These are phyloP conservation scores for Rhynchosporium graminicola DNA, from an alignment of 2,329 filamentous ascomycete genomes.

Conservation along the genomic window DNA sequence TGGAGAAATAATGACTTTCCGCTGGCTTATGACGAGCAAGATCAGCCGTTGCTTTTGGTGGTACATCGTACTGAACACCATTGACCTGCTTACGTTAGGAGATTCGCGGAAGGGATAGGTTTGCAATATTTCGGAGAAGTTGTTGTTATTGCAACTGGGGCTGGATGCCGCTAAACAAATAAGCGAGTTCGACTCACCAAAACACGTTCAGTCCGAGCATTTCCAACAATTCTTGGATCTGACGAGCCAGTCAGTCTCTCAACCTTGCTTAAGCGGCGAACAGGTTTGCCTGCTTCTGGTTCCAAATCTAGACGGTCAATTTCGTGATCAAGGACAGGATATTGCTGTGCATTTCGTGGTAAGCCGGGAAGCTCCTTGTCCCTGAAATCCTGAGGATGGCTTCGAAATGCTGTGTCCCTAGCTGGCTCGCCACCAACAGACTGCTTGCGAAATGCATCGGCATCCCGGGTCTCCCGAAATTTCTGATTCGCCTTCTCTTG, in stretches of 20 bases:
- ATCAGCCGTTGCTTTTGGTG: constrained; percentile 25
- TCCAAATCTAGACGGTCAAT: constrained; percentile 23
- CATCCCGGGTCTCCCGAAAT: constrained; percentile 34
- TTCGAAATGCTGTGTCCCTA: constrained; percentile 28
- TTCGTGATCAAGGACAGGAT: constrained; percentile 9
- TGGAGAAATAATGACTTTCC: constrained; percentile 34
- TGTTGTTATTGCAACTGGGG: not conserved
- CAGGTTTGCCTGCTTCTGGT: constrained; percentile 28
- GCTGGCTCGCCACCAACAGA: constrained; percentile 27
- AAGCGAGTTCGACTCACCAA: constrained; percentile 20
- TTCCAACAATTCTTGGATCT: constrained; percentile 21
- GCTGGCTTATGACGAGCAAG: constrained; percentile 21
- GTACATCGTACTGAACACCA: constrained; percentile 30
- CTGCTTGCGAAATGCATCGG: constrained; percentile 35
- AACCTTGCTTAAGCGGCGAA: constrained; percentile 37
- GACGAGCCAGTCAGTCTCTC: constrained; percentile 36
- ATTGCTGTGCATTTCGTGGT: constrained; percentile 19
- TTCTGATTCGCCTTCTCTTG: constrained; percentile 42
- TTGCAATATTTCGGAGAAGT: not conserved
- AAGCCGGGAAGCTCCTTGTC: constrained; percentile 32
- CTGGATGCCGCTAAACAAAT: not conserved
- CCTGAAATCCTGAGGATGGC: constrained; percentile 23
- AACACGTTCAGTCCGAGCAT: constrained; percentile 28
- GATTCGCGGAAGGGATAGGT: not conserved
- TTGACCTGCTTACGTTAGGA: constrained; percentile 23